A percentile compares a stretch with the other conserved stretches of the same genome.
These are phyloP conservation scores for Termitomyces sp. DNA, from an alignment of 768 basidiomycete species.

Conservation along the genomic window DNA sequence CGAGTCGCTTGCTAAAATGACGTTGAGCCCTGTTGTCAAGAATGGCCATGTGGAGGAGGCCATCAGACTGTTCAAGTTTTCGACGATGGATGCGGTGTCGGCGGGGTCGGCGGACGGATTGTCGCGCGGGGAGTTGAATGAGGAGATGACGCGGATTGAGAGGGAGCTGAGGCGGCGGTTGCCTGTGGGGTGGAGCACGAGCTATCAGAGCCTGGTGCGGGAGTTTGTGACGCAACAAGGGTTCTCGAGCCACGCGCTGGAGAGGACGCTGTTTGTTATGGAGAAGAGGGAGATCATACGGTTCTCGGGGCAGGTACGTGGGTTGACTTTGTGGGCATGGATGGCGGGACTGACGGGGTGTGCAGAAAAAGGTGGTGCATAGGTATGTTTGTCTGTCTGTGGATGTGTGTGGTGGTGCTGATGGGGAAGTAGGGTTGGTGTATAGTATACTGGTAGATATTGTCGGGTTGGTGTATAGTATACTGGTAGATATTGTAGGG, in stretches of 20 bases:
- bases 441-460: background rate
- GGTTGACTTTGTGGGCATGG: background rate
- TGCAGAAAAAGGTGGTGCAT: constrained; percentile 44
- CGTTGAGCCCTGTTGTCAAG: constrained; percentile 78
- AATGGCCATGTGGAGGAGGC: constrained; percentile 97
- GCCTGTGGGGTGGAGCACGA: constrained; percentile 95
- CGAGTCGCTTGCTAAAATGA: constrained; percentile 93
- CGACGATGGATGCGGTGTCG: constrained; percentile 98
- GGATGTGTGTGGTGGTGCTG: background rate
- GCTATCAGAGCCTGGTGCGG: constrained; percentile 86
- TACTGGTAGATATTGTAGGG: background rate
- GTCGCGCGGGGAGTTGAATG: constrained; percentile 86
- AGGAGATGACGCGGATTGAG: constrained; percentile 89
- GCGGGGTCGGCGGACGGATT: constrained; percentile 92
- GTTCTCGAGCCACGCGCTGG: constrained; percentile 85
- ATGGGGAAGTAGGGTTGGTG: constrained; percentile 16
- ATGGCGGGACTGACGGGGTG: background rate
- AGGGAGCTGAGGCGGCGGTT: constrained; percentile 77
- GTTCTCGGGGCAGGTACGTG: constrained; percentile 67
- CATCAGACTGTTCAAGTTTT: constrained; percentile 96
- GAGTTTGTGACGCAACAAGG: constrained; percentile 95
- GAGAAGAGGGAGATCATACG: constrained; percentile 95
- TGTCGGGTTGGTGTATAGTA: background rate
- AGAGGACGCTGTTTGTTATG: constrained; percentile 84
- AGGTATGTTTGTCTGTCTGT: background rate